A percentile compares a stretch with the other conserved stretches of the same genome.
Conservation (phyloP, 768 basidiomycete genomes). For the Amanita muscaria region DNA sequence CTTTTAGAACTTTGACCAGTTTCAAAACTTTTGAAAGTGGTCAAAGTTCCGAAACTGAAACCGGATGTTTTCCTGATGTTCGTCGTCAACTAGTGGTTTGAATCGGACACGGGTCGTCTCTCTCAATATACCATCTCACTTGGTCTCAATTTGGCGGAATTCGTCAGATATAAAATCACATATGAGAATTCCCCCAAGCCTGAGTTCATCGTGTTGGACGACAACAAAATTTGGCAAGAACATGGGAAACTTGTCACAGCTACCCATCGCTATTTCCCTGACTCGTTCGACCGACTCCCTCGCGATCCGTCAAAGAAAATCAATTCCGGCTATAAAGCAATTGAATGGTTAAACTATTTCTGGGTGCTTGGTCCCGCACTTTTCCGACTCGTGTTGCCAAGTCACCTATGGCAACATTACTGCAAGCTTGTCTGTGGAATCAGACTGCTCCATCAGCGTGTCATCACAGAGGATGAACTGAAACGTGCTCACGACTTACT, state of each 20-base stretch:
- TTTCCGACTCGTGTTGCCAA: conserved; percentile 20
- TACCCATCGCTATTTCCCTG: conserved; percentile 16
- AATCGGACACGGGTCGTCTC: conserved; percentile 11
- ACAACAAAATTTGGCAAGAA: conserved; percentile 23
- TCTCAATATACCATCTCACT: no score
- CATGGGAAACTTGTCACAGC: conserved; percentile 25
- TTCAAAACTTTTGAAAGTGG: background rate
- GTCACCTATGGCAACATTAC: conserved; percentile 21
- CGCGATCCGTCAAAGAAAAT: no score
- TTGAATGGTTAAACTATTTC: conserved; percentile 25
- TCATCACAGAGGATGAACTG: conserved; percentile 16
- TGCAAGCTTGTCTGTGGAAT: no score
- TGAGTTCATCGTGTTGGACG: background rate
- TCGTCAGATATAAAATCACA: conserved; percentile 14
- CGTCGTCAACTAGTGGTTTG: background rate
- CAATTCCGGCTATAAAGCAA: conserved; percentile 33
- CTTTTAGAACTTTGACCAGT: background rate
- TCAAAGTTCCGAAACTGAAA: no score
- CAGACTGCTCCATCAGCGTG: no score
- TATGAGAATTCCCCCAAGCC: conserved; percentile 12
- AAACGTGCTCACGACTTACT: conserved; percentile 16
- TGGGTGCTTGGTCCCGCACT: conserved; percentile 27
- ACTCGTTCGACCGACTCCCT: conserved; percentile 19
- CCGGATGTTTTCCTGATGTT: background rate
- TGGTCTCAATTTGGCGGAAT: conserved; percentile 24